phyloP scores from a whole-genome alignment of 345 rosid genomes.

The Heritiera fomes region DNA sequence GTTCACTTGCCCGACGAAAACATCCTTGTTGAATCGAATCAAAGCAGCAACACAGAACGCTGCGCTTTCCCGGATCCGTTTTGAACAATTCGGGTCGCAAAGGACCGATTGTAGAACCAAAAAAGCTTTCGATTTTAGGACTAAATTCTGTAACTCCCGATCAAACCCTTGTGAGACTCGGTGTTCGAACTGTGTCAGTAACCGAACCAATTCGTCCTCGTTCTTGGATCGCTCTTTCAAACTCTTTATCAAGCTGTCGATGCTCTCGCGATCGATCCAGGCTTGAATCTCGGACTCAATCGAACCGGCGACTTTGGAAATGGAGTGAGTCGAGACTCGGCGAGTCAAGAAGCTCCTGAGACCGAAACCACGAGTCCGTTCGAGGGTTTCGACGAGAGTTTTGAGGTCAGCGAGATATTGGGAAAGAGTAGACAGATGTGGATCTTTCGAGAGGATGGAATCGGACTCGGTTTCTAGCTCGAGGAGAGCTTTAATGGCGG shows the following conservation, averaged over 20 bases:
- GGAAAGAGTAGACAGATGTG: conserved; percentile 50
- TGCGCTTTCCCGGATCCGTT: conserved; percentile 42
- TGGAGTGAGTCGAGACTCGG: conserved; percentile 50
- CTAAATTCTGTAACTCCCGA: conserved; percentile 53
- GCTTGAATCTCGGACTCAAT: conserved; percentile 65
- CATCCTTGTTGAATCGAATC: conserved; percentile 66
- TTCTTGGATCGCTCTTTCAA: conserved; percentile 34
- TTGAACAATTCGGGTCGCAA: conserved; percentile 35
- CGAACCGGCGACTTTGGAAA: conserved; percentile 64
- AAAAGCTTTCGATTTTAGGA: conserved; percentile 50
- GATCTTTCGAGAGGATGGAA: conserved; percentile 52
- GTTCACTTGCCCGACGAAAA: conserved; percentile 57
- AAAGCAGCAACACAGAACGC: conserved; percentile 44
- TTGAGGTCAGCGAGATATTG: conserved; percentile 50
- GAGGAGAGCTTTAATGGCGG: conserved; percentile 57
- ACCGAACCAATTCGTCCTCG: conserved; percentile 42
- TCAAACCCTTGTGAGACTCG: conserved; percentile 52
- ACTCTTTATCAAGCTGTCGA: conserved; percentile 37
- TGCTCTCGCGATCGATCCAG: conserved; percentile 69
- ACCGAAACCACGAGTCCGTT: conserved; percentile 33
- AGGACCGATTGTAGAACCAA: conserved; percentile 34
- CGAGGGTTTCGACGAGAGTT: conserved; percentile 40
- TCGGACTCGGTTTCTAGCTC: conserved; percentile 66
- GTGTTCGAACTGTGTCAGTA: conserved; percentile 44
- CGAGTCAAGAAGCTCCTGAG: conserved; percentile 51